phyloP scores from a whole-genome alignment of 129 eudicot species.

The Kitagawia praeruptora region DNA sequence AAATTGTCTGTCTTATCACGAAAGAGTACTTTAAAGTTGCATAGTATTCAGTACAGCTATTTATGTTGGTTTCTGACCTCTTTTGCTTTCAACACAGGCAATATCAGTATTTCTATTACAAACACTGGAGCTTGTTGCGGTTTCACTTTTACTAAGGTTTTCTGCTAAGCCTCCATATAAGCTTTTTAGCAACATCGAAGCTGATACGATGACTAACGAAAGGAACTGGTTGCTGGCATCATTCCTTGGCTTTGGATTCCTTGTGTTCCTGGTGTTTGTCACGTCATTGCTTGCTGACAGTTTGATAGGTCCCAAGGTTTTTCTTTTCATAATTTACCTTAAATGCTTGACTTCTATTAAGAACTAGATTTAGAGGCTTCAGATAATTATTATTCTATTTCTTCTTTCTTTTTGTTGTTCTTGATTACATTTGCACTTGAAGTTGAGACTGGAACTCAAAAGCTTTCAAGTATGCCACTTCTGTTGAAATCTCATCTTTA shows the following conservation, averaged over 20 bases:
- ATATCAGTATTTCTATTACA: slow-evolving; percentile 46
- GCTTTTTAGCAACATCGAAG: slow-evolving; percentile 36
- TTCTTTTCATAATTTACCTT: neutral
- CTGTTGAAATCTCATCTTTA: neutral
- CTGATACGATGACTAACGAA: slow-evolving; percentile 28
- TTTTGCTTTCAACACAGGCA: slow-evolving; percentile 30
- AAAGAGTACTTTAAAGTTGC: neutral
- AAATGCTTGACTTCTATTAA: neutral
- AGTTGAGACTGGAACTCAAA: neutral
- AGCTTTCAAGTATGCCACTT: neutral
- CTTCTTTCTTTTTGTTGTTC: neutral
- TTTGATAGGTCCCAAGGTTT: slow-evolving; percentile 65
- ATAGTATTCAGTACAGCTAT: neutral
- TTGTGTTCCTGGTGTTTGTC: slow-evolving; percentile 38
- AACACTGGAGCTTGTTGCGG: slow-evolving; percentile 49
- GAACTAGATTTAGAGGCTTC: neutral
- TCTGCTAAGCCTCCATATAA: slow-evolving; percentile 36
- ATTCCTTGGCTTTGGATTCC: slow-evolving; percentile 50
- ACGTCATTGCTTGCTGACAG: slow-evolving; percentile 65
- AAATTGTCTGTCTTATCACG: neutral
- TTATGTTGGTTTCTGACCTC: neutral
- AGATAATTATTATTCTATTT: neutral
- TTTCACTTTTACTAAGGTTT: slow-evolving; percentile 34
- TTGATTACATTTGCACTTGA: neutral
- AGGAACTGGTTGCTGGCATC: slow-evolving; percentile 77